Base-by-base conservation (phyloP, 2,329 filamentous ascomycete species). In the Talaromyces funiculosus region DNA sequence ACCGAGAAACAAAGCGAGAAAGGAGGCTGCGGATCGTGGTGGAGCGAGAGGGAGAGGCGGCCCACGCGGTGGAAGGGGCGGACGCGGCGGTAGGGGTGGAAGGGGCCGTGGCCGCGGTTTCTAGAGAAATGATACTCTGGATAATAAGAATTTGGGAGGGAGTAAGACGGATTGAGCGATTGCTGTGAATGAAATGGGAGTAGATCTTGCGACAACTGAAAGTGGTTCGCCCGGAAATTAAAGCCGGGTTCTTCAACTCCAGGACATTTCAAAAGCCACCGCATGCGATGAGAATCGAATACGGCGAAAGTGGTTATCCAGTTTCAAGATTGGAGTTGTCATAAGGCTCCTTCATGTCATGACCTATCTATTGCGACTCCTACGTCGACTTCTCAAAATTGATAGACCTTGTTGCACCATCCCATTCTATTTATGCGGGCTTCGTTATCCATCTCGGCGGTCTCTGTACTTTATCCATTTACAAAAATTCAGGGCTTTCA, bases 1-100 rank as follows among this genome's bases (percentile, higher is more conserved):
- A 82, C 93, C 94, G 63, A 97, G 97, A 89, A 99, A 99, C 81
- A 99, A 99, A 86, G 93, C 94, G 26, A 86, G 93, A 73, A 99
- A 99, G 83, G 94, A 97, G 80, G 83, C 72, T 43, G 77, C 79
- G 57, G 80, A 87, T 53, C 77, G 81, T 47, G 73, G 79, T 51
- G 73, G 78, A 20, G 74, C 79, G 24, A 72, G 80, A 38, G 77
- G 78, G 10, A 77, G 80, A 40, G 76, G 81, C 38, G 74, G 59
- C 8, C 49, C 37, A 12, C 16, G 59, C 12, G 59, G 59, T 45
- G 81, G 45, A 75, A 78, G 42, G 67, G 80, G 56, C 31, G 45
- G 45, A 6, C 16, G 26, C 3, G 47, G 47, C 33, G 26, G 26
- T 20, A 31, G 43, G 10, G 43, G 43, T 29, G 43, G 43, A 73